Evolutionary conservation across 2,329 filamentous ascomycete species (phyloP).

Genomic region (Aureobasidium zeae): DNA sequence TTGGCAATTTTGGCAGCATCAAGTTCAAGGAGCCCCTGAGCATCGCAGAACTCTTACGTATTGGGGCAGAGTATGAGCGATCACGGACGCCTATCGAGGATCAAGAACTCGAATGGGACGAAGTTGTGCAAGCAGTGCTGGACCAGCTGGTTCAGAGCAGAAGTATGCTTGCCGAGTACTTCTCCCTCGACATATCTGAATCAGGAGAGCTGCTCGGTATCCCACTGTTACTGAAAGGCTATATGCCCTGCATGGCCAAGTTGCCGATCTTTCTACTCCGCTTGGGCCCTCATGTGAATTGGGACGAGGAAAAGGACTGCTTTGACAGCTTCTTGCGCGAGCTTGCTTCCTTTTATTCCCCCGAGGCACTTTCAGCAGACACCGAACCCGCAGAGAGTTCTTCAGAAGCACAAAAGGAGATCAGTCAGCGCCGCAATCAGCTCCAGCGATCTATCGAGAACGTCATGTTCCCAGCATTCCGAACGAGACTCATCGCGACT

Average conservation of each 20-base stretch:
- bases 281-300: slow-evolving; percentile 79
- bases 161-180: slow-evolving; percentile 89
- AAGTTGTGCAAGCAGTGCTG: slow-evolving; percentile 57
- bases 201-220: slow-evolving; percentile 69
- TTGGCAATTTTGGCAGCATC: slow-evolving; percentile 85
- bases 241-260: slow-evolving; percentile 76
- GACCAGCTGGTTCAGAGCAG: slow-evolving; percentile 62
- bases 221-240: slow-evolving; percentile 79
- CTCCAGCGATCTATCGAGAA: slow-evolving; percentile 72
- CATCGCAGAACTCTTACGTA: slow-evolving; percentile 58
- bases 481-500: slow-evolving; percentile 72
- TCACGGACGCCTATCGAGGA: slow-evolving; percentile 30
- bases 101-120: slow-evolving; percentile 51
- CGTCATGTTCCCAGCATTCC: slow-evolving; percentile 82
- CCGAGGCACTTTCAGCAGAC: slow-evolving; percentile 61
- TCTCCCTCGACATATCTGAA: slow-evolving; percentile 71
- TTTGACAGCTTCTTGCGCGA: slow-evolving; percentile 80
- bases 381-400: slow-evolving; percentile 42
- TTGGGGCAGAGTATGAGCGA: slow-evolving; percentile 62
- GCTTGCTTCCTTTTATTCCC: slow-evolving; percentile 81
- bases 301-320: slow-evolving; percentile 74
- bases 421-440: slow-evolving; percentile 42
- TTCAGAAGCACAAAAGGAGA: slow-evolving; percentile 28
- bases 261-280: slow-evolving; percentile 80
- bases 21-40: slow-evolving; percentile 67